Percentiles rank a stretch among this genome's conserved stretches.
These are phyloP conservation scores for Phytophthora brassicae DNA, from an alignment of 352 stramenopile species.

Conservation along the genomic window DNA sequence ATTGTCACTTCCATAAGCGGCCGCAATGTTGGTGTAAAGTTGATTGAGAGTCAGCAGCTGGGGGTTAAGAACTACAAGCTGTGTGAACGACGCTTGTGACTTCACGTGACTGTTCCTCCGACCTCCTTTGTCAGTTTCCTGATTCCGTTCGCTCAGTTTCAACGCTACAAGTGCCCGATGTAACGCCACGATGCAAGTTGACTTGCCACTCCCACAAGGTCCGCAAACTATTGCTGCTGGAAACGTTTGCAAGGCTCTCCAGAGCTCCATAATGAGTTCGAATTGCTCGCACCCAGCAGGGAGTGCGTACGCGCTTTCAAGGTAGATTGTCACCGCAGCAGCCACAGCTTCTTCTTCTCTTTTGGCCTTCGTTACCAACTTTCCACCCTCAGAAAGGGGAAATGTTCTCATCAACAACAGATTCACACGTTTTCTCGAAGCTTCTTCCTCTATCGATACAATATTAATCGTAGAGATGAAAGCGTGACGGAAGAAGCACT, in stretches of 20 bases:
- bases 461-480: conserved; percentile 4
- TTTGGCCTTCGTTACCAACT: conserved; percentile 27
- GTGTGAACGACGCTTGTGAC: conserved; percentile 2
- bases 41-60: conserved; percentile 34
- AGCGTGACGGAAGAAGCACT: conserved; percentile 26
- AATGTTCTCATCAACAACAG: conserved; percentile 23
- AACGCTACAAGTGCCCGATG: conserved; percentile 52
- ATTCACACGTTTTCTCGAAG: not conserved
- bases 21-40: conserved; percentile 28
- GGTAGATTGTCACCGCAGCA: conserved; percentile 48
- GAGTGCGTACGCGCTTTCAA: conserved; percentile 30
- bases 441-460: not conserved
- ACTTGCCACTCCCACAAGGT: conserved; percentile 44
- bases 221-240: conserved; percentile 42
- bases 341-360: conserved; percentile 41
- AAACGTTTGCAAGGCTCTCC: conserved; percentile 31
- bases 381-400: conserved; percentile 25
- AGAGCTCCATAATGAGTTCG: conserved; percentile 43
- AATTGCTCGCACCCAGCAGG: conserved; percentile 21
- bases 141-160: conserved; percentile 33
- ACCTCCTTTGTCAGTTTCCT: conserved; percentile 17
- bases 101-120: not conserved
- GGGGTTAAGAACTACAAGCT: conserved; percentile 40
- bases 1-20: conserved; percentile 4
- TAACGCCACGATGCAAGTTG: conserved; percentile 45